Evolutionary conservation across 1,284 basidiomycete genomes (phyloP).

Genomic region (Gymnopus androsaceus): DNA sequence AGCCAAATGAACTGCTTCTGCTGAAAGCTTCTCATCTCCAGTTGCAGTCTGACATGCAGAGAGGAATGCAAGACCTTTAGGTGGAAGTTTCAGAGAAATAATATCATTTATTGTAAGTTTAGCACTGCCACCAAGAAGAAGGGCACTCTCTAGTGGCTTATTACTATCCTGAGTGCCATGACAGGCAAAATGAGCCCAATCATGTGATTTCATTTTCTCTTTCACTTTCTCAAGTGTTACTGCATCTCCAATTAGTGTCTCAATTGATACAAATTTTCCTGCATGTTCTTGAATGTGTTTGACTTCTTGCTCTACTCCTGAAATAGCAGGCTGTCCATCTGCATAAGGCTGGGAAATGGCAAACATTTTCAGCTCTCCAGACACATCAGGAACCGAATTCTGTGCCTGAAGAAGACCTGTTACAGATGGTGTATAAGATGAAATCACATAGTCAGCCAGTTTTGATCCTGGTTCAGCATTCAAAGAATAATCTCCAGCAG

Average conservation of each 20-base stretch:
- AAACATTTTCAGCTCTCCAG: neutral
- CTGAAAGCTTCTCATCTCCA: conserved; percentile 16
- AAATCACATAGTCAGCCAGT: neutral
- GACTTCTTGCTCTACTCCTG: neutral
- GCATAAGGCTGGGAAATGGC: neutral
- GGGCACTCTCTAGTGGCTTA: neutral
- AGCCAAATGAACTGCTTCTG: conserved; percentile 23
- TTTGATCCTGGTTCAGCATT: neutral
- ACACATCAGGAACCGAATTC: neutral
- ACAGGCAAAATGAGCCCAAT: neutral
- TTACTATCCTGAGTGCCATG: neutral
- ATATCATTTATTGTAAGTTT: neutral
- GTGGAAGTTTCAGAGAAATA: neutral
- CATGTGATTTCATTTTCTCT: neutral
- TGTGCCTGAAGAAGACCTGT: neutral
- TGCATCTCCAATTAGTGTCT: neutral
- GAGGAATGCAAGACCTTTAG: conserved; percentile 19
- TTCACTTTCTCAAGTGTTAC: neutral
- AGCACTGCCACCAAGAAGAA: neutral
- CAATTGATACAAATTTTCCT: neutral
- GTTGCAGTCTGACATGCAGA: conserved; percentile 23
- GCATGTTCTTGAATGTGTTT: neutral
- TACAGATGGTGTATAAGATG: neutral
- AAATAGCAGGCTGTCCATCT: no score
- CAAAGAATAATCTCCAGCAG: neutral